Percentiles rank a stretch among this genome's conserved stretches.
Evolutionary conservation across 2,329 filamentous ascomycete species (phyloP).

Genomic region (Neofusicoccum umdonicola): DNA sequence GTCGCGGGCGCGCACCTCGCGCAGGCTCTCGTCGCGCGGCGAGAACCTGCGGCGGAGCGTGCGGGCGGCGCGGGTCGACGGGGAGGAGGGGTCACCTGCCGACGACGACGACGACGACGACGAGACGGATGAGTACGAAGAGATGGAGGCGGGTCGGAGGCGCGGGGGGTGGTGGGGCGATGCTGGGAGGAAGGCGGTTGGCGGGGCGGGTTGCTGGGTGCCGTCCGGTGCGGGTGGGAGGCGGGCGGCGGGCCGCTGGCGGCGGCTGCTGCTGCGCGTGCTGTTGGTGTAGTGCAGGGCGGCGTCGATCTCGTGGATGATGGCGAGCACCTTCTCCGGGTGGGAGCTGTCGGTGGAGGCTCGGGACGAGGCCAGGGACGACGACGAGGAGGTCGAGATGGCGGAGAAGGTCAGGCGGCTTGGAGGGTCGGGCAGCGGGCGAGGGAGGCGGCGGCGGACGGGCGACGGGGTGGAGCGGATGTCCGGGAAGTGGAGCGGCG

Average conservation of each 20-base stretch:
- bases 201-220: background rate
- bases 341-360: background rate
- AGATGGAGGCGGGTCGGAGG: conserved; percentile 22
- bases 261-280: background rate
- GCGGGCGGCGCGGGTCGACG: conserved; percentile 1
- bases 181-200: conserved; percentile 18
- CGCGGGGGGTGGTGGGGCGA: conserved; percentile 20
- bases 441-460: conserved; percentile 7
- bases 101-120: conserved; percentile 16
- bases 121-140: conserved; percentile 10
- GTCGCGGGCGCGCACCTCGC: conserved; percentile 33
- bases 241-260: background rate
- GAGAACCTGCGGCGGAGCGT: conserved; percentile 24
- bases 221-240: background rate
- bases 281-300: conserved; percentile 17
- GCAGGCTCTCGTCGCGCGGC: conserved; percentile 30
- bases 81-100: background rate
- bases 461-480: conserved; percentile 1
- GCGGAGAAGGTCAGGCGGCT: background rate
- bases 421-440: conserved; percentile 9
- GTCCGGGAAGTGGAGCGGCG: conserved; percentile 15
- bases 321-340: conserved; percentile 21
- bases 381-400: background rate
- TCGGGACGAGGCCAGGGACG: background rate
- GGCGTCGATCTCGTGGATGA: conserved; percentile 25